These are phyloP conservation scores for Eutrema salsugineum DNA, from an alignment of 441 rosid genomes.

Conservation along the genomic window DNA sequence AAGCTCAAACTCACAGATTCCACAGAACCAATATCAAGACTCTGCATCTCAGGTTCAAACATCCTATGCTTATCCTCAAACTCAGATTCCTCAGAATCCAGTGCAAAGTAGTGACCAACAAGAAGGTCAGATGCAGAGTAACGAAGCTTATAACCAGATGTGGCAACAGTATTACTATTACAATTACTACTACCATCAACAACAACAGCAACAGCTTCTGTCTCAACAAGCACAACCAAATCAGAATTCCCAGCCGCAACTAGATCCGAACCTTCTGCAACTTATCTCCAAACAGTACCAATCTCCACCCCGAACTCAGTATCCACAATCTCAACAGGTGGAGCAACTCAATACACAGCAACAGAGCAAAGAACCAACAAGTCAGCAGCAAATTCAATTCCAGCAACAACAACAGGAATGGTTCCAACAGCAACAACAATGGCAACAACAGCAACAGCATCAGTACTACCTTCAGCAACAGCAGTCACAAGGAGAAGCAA, in stretches of 20 bases:
- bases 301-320: conserved; percentile 28
- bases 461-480: conserved; percentile 29
- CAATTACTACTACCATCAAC: conserved; percentile 65
- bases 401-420: conserved; percentile 38
- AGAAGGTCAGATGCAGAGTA: conserved; percentile 42
- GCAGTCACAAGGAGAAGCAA: conserved; percentile 22
- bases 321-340: conserved; percentile 34
- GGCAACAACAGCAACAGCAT: conserved; percentile 26
- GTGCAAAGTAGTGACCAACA: conserved; percentile 45
- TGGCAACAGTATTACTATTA: conserved; percentile 62
- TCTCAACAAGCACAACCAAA: conserved; percentile 46
- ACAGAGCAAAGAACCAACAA: conserved; percentile 25
- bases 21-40: conserved; percentile 40
- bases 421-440: conserved; percentile 31
- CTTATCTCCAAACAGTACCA: conserved; percentile 37
- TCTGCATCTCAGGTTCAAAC: conserved; percentile 36
- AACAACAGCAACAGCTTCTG: conserved; percentile 48
- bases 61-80: conserved; percentile 38
- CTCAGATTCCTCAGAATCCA: conserved; percentile 47
- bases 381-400: conserved; percentile 27
- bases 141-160: conserved; percentile 60
- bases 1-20: conserved; percentile 43
- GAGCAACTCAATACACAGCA: conserved; percentile 16
- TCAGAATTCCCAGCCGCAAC: conserved; percentile 39
- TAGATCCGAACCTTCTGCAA: conserved; percentile 37